phyloP scores from a whole-genome alignment of 202 grass and related monocot species.

The Dendrocalamus latiflorus region DNA sequence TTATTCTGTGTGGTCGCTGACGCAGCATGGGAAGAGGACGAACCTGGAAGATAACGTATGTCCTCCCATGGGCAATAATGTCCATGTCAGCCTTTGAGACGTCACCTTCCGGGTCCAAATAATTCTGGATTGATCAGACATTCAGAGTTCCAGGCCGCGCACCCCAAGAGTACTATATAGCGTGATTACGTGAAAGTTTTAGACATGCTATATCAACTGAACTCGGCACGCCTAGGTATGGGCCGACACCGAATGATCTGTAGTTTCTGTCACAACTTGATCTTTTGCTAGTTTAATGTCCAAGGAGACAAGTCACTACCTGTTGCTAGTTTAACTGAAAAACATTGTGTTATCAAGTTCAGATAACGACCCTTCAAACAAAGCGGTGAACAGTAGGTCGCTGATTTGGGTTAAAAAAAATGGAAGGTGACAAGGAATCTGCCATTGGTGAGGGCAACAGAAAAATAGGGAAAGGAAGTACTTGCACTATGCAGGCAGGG shows the following conservation, averaged over 20 bases:
- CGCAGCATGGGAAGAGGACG: background rate
- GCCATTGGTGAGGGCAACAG: background rate
- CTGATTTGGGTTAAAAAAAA: background rate
- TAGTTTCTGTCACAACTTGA: background rate
- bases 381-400: background rate
- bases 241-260: background rate
- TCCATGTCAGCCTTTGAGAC: background rate
- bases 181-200: background rate
- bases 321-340: background rate
- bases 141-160: background rate
- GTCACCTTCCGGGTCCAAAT: background rate
- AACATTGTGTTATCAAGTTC: background rate
- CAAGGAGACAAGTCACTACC: background rate
- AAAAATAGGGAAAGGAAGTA: background rate
- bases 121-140: background rate
- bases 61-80: background rate
- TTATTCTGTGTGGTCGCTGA: background rate
- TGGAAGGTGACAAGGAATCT: background rate
- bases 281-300: background rate
- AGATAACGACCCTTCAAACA: background rate
- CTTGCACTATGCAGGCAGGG: background rate
- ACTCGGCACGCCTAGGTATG: background rate
- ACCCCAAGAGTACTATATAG: background rate
- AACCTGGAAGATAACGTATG: background rate
- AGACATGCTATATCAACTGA: background rate